Conservation (phyloP, 208 protist species). For the Trypanosomatidae sp. region DNA sequence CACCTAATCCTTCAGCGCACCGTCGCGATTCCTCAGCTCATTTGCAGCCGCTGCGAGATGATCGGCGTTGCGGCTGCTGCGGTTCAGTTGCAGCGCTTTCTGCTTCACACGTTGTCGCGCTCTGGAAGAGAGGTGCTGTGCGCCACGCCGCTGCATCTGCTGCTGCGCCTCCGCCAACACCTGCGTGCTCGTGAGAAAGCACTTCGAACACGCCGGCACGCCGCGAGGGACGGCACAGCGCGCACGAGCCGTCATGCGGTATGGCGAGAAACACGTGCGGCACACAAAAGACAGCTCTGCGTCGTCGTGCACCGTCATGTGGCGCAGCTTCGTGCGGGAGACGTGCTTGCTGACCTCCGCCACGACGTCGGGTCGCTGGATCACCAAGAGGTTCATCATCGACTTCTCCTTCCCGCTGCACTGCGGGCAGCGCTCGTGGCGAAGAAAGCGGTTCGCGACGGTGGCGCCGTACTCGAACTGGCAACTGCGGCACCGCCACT, state of each 20-base stretch:
- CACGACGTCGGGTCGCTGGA: constrained; percentile 76
- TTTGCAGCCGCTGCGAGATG: constrained; percentile 26
- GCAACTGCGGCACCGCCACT: constrained; percentile 70
- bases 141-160: neutral
- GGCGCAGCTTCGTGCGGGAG: constrained; percentile 33
- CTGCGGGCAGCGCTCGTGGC: constrained; percentile 70
- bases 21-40: constrained; percentile 48
- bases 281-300: constrained; percentile 74
- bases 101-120: constrained; percentile 9
- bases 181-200: constrained; percentile 36
- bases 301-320: constrained; percentile 63
- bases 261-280: constrained; percentile 58
- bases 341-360: constrained; percentile 59
- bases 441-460: constrained; percentile 49
- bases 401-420: constrained; percentile 47
- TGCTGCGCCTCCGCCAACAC: constrained; percentile 18
- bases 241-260: constrained; percentile 62
- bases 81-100: constrained; percentile 20
- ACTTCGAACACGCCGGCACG: constrained; percentile 71
- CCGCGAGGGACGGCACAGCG: constrained; percentile 58
- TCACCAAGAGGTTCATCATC: constrained; percentile 53
- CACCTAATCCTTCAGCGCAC: constrained; percentile 41
- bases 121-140: neutral
- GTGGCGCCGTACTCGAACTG: constrained; percentile 52
- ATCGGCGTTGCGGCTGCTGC: constrained; percentile 29